Base-by-base conservation (phyloP, 2,329 filamentous ascomycete genomes). In the Neonectria sp. region DNA sequence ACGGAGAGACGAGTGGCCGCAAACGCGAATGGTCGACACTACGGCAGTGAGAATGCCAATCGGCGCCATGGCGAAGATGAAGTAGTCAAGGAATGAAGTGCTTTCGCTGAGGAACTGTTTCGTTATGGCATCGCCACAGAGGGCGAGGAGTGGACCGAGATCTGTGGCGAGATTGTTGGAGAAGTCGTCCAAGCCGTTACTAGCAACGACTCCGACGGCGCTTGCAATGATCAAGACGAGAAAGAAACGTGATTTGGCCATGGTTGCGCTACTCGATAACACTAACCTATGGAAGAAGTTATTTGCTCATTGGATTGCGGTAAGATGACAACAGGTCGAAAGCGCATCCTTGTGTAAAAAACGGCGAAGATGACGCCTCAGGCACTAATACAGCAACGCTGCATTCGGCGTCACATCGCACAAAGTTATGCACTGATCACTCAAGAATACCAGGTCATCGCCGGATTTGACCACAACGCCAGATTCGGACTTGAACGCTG, bases 21-120 rank as follows among this genome's bases (percentile, higher is more conserved):
- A 82, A 43, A 79, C 71, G 0, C 80, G 73, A 46, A 81, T 80
- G 0, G 70, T 76, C 1, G 76, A 76, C 0, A 80, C 58, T 1
- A 85, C 67, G 0, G 77, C 75, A 0, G 83, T 85, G 13, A 85
- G 65, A 29, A 85, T 80, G 0, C 83, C 83, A 1, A 83, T 35
- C 0, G 80, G 81, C 0, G 72, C 79, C 69, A 81, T 76, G 1
- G 79, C 78, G 7, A 82, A 75, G 4, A 82, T 76, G 29, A 81
- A 68, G 35, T 76, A 71, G 53, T 82, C 81, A 0, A 76, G 61
- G 4, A 61, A 71, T 2, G 68, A 71, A 1, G 76, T 70, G 1
- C 75, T 76, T 56, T 81, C 76, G 66, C 78, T 82, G 3, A 84
- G 72, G 51, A 79, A 83, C 43, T 83, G 80, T 45, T 79, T 80